A percentile compares a stretch with the other conserved stretches of the same genome.
These are phyloP conservation scores for Carex littledalei DNA, from an alignment of 176 grass and related monocot species.

Conservation along the genomic window DNA sequence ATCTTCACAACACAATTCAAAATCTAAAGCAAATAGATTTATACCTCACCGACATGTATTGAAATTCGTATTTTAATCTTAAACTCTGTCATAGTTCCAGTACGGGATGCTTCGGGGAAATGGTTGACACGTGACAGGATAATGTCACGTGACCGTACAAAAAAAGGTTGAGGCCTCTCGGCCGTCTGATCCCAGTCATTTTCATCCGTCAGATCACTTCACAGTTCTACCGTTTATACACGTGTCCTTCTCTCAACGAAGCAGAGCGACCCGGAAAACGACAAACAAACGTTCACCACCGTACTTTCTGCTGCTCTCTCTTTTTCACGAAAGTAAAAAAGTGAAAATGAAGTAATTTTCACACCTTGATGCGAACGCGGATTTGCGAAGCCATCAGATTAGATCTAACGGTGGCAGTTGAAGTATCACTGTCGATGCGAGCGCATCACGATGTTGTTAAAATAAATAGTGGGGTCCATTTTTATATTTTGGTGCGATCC, in stretches of 20 bases:
- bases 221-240: background rate
- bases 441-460: no score
- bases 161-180: background rate
- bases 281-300: background rate
- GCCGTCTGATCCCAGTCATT: background rate
- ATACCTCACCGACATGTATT: background rate
- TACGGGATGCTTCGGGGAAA: background rate
- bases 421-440: background rate
- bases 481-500: no score
- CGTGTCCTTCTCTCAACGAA: background rate
- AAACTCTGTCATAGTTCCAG: background rate
- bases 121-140: background rate
- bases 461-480: no score
- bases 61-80: background rate
- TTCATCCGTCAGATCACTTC: background rate
- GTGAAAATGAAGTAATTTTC: background rate
- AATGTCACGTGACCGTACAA: background rate
- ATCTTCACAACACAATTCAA: background rate
- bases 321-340: background rate
- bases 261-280: conserved; percentile 7
- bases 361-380: background rate
- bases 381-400: background rate
- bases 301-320: background rate
- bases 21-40: background rate
- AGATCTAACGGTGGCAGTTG: background rate